Conservation (phyloP, 2,329 filamentous ascomycete genomes). For the Sporothrix brunneoviolacea region DNA sequence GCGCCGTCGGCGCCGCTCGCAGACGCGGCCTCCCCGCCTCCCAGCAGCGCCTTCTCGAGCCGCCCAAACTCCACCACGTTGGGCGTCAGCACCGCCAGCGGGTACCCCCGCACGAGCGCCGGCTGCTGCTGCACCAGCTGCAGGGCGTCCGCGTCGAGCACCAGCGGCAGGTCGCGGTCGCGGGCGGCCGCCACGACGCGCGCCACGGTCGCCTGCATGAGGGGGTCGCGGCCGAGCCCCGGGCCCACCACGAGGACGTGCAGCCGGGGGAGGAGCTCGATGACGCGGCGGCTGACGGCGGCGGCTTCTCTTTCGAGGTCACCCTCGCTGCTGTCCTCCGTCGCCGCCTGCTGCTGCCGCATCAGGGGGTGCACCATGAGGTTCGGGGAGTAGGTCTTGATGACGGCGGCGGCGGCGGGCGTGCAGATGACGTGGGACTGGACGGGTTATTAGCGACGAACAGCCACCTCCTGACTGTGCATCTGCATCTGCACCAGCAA, state of each 20-base stretch:
- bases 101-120: slow-evolving; percentile 71
- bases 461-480: too few species aligned
- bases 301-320: slow-evolving; percentile 48
- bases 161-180: slow-evolving; percentile 65
- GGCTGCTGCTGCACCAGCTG: slow-evolving; percentile 70
- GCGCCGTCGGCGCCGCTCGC: slow-evolving; percentile 26
- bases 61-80: slow-evolving; percentile 91
- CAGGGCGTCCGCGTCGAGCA: slow-evolving; percentile 87
- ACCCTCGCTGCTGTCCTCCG: not conserved
- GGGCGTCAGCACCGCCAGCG: slow-evolving; percentile 80
- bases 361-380: slow-evolving; percentile 98
- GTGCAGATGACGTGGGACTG: slow-evolving; percentile 95
- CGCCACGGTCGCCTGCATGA: slow-evolving; percentile 84
- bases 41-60: slow-evolving; percentile 68
- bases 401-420: slow-evolving; percentile 74
- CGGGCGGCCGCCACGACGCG: slow-evolving; percentile 73
- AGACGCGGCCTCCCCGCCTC: slow-evolving; percentile 24
- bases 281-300: slow-evolving; percentile 59
- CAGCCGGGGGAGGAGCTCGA: slow-evolving; percentile 75
- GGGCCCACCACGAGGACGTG: slow-evolving; percentile 92
- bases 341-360: slow-evolving; percentile 50
- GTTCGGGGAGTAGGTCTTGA: slow-evolving; percentile 97
- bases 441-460: too few species aligned
- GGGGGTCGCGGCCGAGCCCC: slow-evolving; percentile 77
- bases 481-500: too few species aligned